Evolutionary conservation across 2,329 filamentous ascomycete species (phyloP).

Genomic region (Fusarium proliferatum): DNA sequence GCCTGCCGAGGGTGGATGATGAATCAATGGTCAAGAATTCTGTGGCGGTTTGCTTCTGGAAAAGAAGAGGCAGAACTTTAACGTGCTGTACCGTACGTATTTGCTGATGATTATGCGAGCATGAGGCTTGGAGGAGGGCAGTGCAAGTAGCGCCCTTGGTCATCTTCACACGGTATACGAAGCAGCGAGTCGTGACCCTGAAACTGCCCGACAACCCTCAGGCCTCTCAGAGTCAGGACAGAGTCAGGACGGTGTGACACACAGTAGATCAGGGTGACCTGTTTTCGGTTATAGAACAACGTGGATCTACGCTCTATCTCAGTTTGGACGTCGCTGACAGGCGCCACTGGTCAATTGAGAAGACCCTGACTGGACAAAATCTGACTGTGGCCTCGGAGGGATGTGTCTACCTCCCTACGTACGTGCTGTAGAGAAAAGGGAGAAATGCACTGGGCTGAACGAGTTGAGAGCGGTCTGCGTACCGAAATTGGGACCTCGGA

Average conservation of each 20-base stretch:
- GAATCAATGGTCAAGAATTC: conserved; percentile 32
- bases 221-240: not conserved
- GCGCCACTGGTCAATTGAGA: conserved; percentile 35
- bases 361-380: conserved; percentile 26
- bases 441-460: not conserved
- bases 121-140: conserved; percentile 19
- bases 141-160: conserved; percentile 1
- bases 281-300: conserved; percentile 28
- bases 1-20: conserved; percentile 8
- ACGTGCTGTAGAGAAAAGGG: conserved; percentile 7
- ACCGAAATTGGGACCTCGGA: conserved; percentile 40
- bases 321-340: conserved; percentile 33
- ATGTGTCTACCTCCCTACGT: not conserved
- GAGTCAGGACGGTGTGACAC: conserved; percentile 33
- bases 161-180: conserved; percentile 2
- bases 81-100: not conserved
- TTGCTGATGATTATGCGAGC: conserved; percentile 12
- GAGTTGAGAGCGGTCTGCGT: conserved; percentile 14
- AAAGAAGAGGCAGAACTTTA: conserved; percentile 11
- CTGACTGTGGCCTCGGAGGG: not conserved
- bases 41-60: conserved; percentile 40
- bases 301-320: conserved; percentile 35
- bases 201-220: not conserved
- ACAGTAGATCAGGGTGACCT: conserved; percentile 29
- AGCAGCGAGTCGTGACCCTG: conserved; percentile 12